A percentile compares a stretch with the other conserved stretches of the same genome.
Conservation (phyloP, 1,284 basidiomycete species). For the Rhizopogon parksii region DNA sequence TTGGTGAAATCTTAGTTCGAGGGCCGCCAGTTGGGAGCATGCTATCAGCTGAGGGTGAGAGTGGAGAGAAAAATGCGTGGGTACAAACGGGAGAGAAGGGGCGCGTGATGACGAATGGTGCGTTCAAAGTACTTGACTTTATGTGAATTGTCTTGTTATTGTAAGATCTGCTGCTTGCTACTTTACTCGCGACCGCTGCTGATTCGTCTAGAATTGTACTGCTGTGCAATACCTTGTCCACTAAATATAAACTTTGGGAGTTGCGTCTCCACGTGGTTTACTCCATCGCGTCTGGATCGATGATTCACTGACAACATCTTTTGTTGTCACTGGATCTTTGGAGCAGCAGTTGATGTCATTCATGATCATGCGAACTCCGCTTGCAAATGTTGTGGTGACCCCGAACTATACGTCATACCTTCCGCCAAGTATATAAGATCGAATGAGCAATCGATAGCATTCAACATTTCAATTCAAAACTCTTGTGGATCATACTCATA, state of each 20-base stretch:
- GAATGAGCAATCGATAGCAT: not conserved
- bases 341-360: not conserved
- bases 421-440: not conserved
- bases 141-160: conserved; percentile 1
- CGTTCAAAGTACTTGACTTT: conserved; percentile 39
- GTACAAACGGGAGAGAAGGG: conserved; percentile 39
- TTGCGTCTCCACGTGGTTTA: too few species aligned
- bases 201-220: not conserved
- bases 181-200: too few species aligned
- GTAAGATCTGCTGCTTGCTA: not conserved
- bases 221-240: not conserved
- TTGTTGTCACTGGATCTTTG: not conserved
- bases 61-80: conserved; percentile 40
- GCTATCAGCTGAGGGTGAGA: conserved; percentile 28
- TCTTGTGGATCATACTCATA: not conserved
- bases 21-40: conserved; percentile 53
- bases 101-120: conserved; percentile 54
- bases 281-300: too few species aligned
- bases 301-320: too few species aligned
- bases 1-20: conserved; percentile 40
- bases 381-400: not conserved
- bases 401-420: not conserved
- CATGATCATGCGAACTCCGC: not conserved
- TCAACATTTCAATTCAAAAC: not conserved
- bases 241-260: too few species aligned